Conservation (phyloP, 495 filamentous ascomycete genomes). For the Penicillium mononematosum region DNA sequence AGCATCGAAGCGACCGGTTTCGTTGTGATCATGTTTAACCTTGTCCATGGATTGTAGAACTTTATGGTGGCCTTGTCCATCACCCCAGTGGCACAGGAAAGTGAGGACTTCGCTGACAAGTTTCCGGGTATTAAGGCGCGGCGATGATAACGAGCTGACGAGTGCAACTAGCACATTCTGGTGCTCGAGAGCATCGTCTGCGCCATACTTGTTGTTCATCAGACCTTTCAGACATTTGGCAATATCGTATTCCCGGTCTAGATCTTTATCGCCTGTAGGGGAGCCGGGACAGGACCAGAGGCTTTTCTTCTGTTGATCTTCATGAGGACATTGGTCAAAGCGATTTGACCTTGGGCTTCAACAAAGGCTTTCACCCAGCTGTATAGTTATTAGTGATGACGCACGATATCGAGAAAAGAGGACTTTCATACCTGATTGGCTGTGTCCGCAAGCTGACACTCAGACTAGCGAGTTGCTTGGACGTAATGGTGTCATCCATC, state of each 20-base stretch:
- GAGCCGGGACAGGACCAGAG: conserved; percentile 66
- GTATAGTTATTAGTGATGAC: conserved; percentile 12
- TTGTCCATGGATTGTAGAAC: conserved; percentile 91
- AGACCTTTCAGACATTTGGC: conserved; percentile 94
- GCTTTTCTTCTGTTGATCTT: conserved; percentile 89
- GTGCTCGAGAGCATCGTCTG: conserved; percentile 92
- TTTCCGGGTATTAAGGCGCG: conserved; percentile 87
- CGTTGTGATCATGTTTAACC: conserved; percentile 83
- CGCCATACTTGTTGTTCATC: conserved; percentile 99
- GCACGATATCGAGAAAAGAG: neutral
- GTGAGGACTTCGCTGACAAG: conserved; percentile 95
- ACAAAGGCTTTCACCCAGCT: conserved; percentile 95
- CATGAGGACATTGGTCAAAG: conserved; percentile 85
- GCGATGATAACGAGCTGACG: conserved; percentile 81
- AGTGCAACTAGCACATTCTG: conserved; percentile 86
- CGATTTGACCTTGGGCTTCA: conserved; percentile 95
- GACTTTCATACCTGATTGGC: conserved; percentile 66
- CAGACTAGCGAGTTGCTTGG: conserved; percentile 86
- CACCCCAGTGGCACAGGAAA: conserved; percentile 94
- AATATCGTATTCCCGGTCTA: conserved; percentile 96
- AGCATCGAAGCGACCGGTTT: conserved; percentile 95
- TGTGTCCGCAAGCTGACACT: conserved; percentile 94
- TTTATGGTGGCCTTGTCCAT: conserved; percentile 90
- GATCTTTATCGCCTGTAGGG: conserved; percentile 74
- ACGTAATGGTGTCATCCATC: conserved; percentile 90